These are phyloP conservation scores for Atalantia buxifolia DNA, from an alignment of 345 rosid genomes.

Conservation along the genomic window DNA sequence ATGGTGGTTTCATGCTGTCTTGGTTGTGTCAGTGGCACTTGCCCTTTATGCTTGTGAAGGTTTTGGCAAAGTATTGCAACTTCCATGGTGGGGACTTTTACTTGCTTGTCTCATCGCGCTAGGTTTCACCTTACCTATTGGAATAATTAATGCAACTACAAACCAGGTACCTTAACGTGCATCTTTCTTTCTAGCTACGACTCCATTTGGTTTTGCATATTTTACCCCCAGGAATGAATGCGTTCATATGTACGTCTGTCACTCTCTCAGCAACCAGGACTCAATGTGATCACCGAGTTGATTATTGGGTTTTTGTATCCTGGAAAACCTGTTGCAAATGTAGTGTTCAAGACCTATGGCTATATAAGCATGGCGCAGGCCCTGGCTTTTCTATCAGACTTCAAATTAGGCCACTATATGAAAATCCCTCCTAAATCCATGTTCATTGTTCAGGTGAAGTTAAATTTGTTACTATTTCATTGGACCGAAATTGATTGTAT, in stretches of 20 bases:
- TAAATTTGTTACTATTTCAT: too few species aligned
- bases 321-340: slow-evolving; percentile 48
- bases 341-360: slow-evolving; percentile 47
- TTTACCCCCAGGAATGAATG: too few species aligned
- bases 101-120: slow-evolving; percentile 35
- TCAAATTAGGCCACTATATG: slow-evolving; percentile 63
- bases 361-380: slow-evolving; percentile 48
- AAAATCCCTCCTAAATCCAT: slow-evolving; percentile 61
- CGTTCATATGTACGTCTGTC: neutral
- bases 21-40: slow-evolving; percentile 23
- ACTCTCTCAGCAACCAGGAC: slow-evolving; percentile 41
- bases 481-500: neutral
- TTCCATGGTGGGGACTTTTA: slow-evolving; percentile 58
- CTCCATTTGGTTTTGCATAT: neutral
- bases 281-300: slow-evolving; percentile 50
- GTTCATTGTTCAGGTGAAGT: slow-evolving; percentile 48
- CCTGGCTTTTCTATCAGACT: slow-evolving; percentile 30
- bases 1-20: slow-evolving; percentile 46
- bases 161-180: slow-evolving; percentile 29
- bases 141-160: slow-evolving; percentile 52
- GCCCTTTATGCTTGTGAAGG: slow-evolving; percentile 47
- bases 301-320: slow-evolving; percentile 55
- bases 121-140: slow-evolving; percentile 45
- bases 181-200: neutral
- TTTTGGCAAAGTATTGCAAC: slow-evolving; percentile 40